Evolutionary conservation across 2,329 filamentous ascomycete genomes (phyloP), one percentile per base, ranked within the genome.

Genomic region (Xylaria sp.): DNA sequence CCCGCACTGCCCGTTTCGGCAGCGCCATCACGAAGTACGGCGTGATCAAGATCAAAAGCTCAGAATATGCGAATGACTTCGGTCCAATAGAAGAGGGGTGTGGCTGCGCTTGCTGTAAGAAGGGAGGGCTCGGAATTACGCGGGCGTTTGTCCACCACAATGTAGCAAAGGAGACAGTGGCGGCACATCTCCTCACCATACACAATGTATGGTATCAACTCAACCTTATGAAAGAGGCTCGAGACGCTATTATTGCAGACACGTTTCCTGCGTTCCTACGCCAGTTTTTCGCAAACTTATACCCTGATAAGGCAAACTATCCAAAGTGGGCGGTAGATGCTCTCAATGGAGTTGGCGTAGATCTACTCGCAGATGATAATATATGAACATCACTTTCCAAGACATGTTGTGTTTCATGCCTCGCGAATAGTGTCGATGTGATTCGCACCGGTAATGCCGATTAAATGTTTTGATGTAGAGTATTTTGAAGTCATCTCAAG

Each of bases 191-290:
- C 27, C 83, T 99, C 63, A 97, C 93, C 0, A 93, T 98, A 77
- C 96, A 99, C 80, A 99, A 99, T 77, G 93, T 99, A 30, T 93
- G 94, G 82, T 97, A 97, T 77, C 89, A 97, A 78, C 85, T 99
- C 62, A 87, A 91, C 68, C 82, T 99, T 74, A 98, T 98, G 94
- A 84, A 86, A 21, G 83, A 87, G 68, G 87, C 89, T 12, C 87
- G 95, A 68, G 85, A 92, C 70, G 90, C 96, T 17, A 93, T 98
- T 70, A 82, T 97, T 7, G 91, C 91, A 69, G 94, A 97, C 77
- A 81, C 84, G 60, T 98, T 92, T 78, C 94, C 96, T 1, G 86
- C 84, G 1, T 97, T 96, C 75, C 78, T 98, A 69, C 89, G 83
- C 72, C 81, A 86, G 39, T 98, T 97, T 82, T 99, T 99, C 81